Conservation (phyloP, 768 basidiomycete genomes). For the Auriscalpium orientale region DNA sequence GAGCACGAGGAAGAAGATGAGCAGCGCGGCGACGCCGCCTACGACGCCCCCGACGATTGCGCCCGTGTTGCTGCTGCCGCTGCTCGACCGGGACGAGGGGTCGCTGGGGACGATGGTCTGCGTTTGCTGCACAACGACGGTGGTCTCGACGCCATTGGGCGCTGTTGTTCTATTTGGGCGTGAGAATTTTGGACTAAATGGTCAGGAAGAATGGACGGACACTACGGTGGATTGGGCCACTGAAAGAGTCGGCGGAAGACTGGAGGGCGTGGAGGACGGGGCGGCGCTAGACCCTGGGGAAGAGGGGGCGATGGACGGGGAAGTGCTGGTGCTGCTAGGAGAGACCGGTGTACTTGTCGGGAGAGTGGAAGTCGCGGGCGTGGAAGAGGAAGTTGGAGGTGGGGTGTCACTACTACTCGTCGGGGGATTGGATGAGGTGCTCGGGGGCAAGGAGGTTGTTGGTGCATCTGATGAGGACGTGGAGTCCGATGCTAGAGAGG, state of each 20-base stretch:
- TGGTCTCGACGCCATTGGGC: conserved; percentile 1
- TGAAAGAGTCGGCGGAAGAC: background rate
- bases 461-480: background rate
- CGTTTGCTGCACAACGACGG: no score
- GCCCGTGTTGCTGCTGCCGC: conserved; percentile 9
- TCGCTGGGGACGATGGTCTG: no score
- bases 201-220: background rate
- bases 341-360: no score
- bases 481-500: background rate
- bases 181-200: background rate
- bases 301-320: no score
- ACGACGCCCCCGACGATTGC: conserved; percentile 26
- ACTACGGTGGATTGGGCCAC: background rate
- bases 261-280: background rate
- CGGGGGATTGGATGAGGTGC: background rate
- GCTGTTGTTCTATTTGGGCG: conserved; percentile 4
- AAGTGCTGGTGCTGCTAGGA: no score
- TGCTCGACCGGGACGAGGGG: background rate
- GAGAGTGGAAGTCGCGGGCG: background rate
- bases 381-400: background rate
- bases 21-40: conserved; percentile 16
- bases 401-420: background rate
- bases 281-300: background rate
- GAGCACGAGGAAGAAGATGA: conserved; percentile 20
- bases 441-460: background rate